phyloP scores from a whole-genome alignment of 768 basidiomycete genomes.

The Phanerochaete carnosa region DNA sequence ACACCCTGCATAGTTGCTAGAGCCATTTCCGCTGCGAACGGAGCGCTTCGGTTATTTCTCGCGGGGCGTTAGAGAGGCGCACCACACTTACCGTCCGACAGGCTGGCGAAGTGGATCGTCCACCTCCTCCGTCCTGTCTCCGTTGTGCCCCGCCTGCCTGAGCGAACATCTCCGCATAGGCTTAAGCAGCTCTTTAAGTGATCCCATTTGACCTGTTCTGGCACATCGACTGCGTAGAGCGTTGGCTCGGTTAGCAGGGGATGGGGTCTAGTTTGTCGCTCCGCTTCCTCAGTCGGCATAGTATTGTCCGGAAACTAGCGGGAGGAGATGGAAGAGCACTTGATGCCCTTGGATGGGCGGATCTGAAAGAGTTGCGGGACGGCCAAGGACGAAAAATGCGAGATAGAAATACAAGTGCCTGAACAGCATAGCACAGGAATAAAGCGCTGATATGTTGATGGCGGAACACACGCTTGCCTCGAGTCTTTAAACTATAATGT shows the following conservation, averaged over 20 bases:
- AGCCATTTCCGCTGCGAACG: slow-evolving; percentile 10
- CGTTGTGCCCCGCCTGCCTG: neutral
- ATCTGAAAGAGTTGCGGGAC: too few species aligned
- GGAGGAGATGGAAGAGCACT: too few species aligned
- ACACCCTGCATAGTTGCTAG: slow-evolving; percentile 7
- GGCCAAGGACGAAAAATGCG: too few species aligned
- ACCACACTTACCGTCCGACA: neutral
- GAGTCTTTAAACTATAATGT: too few species aligned
- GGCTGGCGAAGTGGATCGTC: neutral
- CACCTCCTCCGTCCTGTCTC: neutral
- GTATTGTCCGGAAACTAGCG: neutral
- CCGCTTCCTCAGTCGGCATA: neutral
- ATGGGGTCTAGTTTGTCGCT: neutral
- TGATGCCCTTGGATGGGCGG: too few species aligned
- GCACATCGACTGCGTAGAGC: slow-evolving; percentile 1
- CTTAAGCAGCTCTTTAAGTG: neutral
- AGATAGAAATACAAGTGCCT: too few species aligned
- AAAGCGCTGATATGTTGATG: too few species aligned
- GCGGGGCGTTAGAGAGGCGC: neutral
- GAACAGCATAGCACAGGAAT: too few species aligned
- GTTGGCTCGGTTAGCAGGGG: slow-evolving; percentile 4
- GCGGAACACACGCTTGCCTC: too few species aligned
- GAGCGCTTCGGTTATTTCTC: neutral
- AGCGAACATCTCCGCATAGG: neutral
- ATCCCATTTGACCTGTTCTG: neutral